These are phyloP conservation scores for Cladophialophora chaetospira DNA, from an alignment of 2,329 filamentous ascomycete species.

Conservation along the genomic window DNA sequence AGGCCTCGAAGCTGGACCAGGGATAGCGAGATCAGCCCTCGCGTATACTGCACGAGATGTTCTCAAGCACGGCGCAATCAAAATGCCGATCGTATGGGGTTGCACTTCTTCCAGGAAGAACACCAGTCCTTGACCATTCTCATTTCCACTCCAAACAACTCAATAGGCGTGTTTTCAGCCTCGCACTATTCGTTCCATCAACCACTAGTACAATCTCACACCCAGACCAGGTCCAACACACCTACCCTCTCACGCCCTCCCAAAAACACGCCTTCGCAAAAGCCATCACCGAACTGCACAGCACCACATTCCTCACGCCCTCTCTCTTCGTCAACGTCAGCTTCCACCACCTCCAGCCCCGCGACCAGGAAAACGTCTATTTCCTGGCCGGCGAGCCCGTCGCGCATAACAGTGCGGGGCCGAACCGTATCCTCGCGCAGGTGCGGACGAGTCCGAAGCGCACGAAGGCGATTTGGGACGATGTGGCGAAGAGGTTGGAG, in stretches of 20 bases:
- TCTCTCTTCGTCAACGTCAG: conserved; percentile 32
- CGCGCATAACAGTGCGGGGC: conserved; percentile 16
- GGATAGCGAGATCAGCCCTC: no score
- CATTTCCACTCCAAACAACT: no score
- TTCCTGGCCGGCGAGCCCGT: conserved; percentile 26
- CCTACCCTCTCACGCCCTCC: conserved; percentile 22
- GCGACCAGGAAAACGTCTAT: conserved; percentile 7
- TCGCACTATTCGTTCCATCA: neutral
- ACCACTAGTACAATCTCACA: neutral
- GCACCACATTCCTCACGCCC: conserved; percentile 30
- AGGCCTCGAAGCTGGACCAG: no score
- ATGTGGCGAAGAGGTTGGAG: conserved; percentile 28
- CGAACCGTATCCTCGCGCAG: conserved; percentile 15
- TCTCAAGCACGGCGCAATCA: no score
- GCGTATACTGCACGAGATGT: no score
- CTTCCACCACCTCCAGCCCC: conserved; percentile 14
- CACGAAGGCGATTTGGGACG: conserved; percentile 30
- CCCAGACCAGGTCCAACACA: conserved; percentile 24
- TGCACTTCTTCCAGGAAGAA: no score
- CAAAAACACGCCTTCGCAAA: conserved; percentile 30
- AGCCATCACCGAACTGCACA: conserved; percentile 28
- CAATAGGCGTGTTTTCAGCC: no score
- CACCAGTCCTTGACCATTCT: no score
- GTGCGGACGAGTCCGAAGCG: conserved; percentile 20
- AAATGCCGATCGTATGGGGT: no score